Evolutionary conservation across 2,329 filamentous ascomycete species (phyloP).

Genomic region (Macrophomina phaseolina): DNA sequence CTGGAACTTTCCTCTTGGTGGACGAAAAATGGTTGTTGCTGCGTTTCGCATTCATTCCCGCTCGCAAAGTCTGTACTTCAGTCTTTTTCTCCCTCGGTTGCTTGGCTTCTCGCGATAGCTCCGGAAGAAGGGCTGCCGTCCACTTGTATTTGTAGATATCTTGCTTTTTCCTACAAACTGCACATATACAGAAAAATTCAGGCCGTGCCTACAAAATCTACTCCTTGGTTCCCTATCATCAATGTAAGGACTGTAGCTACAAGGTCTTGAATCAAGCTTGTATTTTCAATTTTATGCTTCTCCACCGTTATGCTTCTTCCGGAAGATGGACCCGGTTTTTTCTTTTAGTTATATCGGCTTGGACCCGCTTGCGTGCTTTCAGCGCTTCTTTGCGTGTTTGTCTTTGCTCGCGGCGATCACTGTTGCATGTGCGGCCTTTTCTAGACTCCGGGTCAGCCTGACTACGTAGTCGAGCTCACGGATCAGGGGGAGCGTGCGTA

Average conservation of each 20-base stretch:
- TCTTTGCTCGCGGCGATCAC: no score
- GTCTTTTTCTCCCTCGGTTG: neutral
- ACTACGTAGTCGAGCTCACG: neutral
- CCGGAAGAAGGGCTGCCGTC: no score
- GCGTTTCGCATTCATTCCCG: neutral
- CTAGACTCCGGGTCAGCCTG: no score
- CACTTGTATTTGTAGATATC: constrained; percentile 8
- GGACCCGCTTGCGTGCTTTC: neutral
- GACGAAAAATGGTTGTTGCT: neutral
- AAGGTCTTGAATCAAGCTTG: neutral
- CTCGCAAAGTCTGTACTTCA: no score
- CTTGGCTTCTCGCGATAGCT: constrained; percentile 3
- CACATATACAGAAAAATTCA: constrained; percentile 3
- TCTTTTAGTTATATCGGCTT: neutral
- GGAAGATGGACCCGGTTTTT: neutral
- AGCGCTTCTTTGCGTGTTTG: no score
- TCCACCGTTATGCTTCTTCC: neutral
- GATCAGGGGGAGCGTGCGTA: neutral
- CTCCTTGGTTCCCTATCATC: neutral
- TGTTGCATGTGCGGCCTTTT: no score
- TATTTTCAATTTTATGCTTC: neutral
- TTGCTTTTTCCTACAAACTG: constrained; percentile 3
- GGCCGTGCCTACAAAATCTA: neutral
- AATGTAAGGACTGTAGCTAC: neutral
- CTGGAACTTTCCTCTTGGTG: no score